phyloP scores from a whole-genome alignment of 257 asterid genomes.

The Jaltomata sinuosa region DNA sequence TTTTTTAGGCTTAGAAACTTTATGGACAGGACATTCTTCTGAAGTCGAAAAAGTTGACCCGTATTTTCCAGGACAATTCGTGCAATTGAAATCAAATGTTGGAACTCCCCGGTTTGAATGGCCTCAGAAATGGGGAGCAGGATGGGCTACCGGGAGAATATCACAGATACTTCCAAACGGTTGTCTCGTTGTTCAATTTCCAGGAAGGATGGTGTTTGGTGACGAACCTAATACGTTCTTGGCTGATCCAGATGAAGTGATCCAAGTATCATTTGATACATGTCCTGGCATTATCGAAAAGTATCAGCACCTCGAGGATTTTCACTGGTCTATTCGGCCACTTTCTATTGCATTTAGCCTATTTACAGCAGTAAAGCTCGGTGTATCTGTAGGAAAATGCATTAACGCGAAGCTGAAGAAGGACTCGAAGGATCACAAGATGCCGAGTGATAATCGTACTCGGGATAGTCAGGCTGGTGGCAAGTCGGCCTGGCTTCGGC shows the following conservation, averaged over 20 bases:
- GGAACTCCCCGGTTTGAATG: slow-evolving; percentile 41
- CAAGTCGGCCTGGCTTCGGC: slow-evolving; percentile 12
- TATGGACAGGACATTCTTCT: slow-evolving; percentile 42
- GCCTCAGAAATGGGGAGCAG: slow-evolving; percentile 38
- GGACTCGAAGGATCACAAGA: neutral
- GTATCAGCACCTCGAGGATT: slow-evolving; percentile 52
- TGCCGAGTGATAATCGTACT: neutral
- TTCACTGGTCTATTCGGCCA: slow-evolving; percentile 61
- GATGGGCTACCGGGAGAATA: slow-evolving; percentile 49
- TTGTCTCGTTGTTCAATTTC: slow-evolving; percentile 46
- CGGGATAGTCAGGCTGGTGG: slow-evolving; percentile 11
- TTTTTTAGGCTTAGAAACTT: slow-evolving; percentile 42
- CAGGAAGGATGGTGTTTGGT: slow-evolving; percentile 33
- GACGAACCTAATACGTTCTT: slow-evolving; percentile 19
- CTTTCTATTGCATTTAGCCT: slow-evolving; percentile 23
- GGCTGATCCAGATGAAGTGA: slow-evolving; percentile 58
- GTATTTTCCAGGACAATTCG: slow-evolving; percentile 34
- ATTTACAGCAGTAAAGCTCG: slow-evolving; percentile 29
- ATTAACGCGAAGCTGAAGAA: slow-evolving; percentile 7
- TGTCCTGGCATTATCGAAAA: slow-evolving; percentile 47
- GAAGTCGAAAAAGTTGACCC: slow-evolving; percentile 37
- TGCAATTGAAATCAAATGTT: slow-evolving; percentile 32
- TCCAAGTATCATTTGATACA: slow-evolving; percentile 35
- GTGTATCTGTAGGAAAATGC: slow-evolving; percentile 31
- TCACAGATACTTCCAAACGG: slow-evolving; percentile 45